Percentiles rank a stretch among this genome's conserved stretches.
Conservation (phyloP, 345 rosid genomes). For the Salix suchowensis region DNA sequence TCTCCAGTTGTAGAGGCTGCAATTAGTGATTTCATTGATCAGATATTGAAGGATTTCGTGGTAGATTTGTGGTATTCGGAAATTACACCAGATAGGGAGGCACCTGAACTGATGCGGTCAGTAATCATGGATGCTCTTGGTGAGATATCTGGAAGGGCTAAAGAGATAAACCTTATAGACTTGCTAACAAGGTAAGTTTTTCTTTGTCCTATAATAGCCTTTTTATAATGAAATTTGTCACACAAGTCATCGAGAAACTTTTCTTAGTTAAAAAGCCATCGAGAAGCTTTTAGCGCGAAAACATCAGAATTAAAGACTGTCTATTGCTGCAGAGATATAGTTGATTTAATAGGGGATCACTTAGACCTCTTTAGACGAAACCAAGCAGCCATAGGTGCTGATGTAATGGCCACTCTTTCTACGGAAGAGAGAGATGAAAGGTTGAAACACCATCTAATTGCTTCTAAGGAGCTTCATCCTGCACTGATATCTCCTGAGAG, state of each 20-base stretch:
- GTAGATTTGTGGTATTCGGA: conserved; percentile 84
- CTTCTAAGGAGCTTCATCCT: conserved; percentile 89
- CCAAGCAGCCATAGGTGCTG: conserved; percentile 79
- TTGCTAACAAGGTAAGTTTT: conserved; percentile 62
- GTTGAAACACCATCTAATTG: conserved; percentile 79
- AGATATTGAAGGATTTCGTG: conserved; percentile 81
- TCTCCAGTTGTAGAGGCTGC: conserved; percentile 84
- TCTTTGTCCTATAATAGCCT: not conserved
- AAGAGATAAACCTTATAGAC: conserved; percentile 79
- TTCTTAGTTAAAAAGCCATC: not conserved
- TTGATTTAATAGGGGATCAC: conserved; percentile 88
- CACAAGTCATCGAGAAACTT: not conserved
- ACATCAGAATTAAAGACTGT: conserved; percentile 1
- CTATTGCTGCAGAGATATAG: conserved; percentile 72
- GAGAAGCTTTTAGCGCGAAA: not conserved
- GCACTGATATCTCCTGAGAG: conserved; percentile 81
- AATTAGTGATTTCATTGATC: conserved; percentile 60
- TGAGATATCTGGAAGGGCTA: conserved; percentile 79
- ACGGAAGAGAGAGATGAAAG: conserved; percentile 93
- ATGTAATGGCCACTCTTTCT: conserved; percentile 82
- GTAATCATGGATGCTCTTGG: conserved; percentile 88
- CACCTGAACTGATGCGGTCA: conserved; percentile 73
- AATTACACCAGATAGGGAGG: conserved; percentile 84
- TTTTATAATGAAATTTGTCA: not conserved
- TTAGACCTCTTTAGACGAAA: conserved; percentile 88